These are phyloP conservation scores for Xanthoconium purpureum DNA, from an alignment of 768 basidiomycete genomes.

Conservation along the genomic window DNA sequence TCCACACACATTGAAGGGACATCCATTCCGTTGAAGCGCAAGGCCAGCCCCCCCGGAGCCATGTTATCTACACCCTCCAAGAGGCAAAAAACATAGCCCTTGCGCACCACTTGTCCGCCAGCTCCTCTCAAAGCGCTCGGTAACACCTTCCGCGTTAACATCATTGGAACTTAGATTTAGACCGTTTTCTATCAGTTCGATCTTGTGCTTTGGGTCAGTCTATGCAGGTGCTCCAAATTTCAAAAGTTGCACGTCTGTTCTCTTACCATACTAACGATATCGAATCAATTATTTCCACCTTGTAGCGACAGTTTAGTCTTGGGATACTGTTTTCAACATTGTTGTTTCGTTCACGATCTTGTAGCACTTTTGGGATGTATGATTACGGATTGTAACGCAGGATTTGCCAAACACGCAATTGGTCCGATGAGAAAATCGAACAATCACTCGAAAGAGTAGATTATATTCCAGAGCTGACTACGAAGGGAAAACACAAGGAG, in stretches of 20 bases:
- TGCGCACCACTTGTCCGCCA: not conserved
- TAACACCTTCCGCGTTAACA: not conserved
- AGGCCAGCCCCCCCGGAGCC: not conserved
- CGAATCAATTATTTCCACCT: not conserved
- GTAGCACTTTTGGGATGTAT: not conserved
- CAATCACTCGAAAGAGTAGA: not conserved
- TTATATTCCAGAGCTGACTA: constrained; percentile 14
- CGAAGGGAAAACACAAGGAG: constrained; percentile 3
- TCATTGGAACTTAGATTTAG: not conserved
- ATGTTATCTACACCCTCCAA: constrained; percentile 20
- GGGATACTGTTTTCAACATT: not conserved
- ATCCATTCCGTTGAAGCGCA: constrained; percentile 23
- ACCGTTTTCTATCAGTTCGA: too few relatives aligned
- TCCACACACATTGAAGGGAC: not conserved
- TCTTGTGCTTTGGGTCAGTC: not conserved
- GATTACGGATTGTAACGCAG: not conserved
- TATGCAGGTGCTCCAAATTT: not conserved
- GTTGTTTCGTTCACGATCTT: not conserved
- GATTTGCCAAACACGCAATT: not conserved
- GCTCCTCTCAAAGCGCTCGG: not conserved
- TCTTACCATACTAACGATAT: not conserved
- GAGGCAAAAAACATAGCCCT: constrained; percentile 8
- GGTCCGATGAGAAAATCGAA: not conserved
- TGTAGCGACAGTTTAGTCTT: not conserved
- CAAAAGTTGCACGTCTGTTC: not conserved